Evolutionary conservation across 1,139 yeast species (phyloP), one percentile per base, ranked within the genome.

Genomic region (Yamadazyma pseudoaaseri): DNA sequence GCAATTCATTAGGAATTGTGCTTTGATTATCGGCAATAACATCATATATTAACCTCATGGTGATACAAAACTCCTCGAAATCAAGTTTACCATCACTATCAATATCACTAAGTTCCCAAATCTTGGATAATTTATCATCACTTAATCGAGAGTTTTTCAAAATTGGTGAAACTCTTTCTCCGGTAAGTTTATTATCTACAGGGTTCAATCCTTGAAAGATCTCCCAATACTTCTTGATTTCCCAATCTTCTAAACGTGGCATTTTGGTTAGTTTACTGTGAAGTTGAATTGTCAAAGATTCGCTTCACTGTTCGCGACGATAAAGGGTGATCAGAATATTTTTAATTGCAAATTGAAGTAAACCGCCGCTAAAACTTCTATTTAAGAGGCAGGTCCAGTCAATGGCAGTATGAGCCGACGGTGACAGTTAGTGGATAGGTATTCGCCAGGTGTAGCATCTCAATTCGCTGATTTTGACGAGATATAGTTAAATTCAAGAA

Each of bases 11-110:
- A 1, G 98, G 98, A 5, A 90, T 70, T 14, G 65, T 61, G 7
- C 70, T 56, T 31, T 73, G 67, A 28, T 79, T 81, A 18, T 90
- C 89, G 58, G 90, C 89, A 32, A 92, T 92, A 52, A 84, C 62
- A 58, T 92, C 98, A 56, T 89, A 94, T 31, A 90, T 86, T 41
- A 92, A 73, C 45, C 97, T 73, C 98, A 92, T 94, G 37, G 97
- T 92, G 43, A 92, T 87, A 56, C 97, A 92, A 59, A 92, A 92
- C 62, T 92, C 98, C 59, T 92, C 99, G 57, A 92, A 92, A 58
- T 94, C 99, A 48, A 92, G 72, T 47, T 72, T 71, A 14, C 96
- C 97, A 59, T 92, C 98, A 37, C 77, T 76, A 59, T 92, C 98
- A 35, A 92, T 87, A 57, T 92, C 99, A 11, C 96, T 83, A 29